Evolutionary conservation across 2,329 filamentous ascomycete genomes (phyloP).

Genomic region (Sporothrix inflata): DNA sequence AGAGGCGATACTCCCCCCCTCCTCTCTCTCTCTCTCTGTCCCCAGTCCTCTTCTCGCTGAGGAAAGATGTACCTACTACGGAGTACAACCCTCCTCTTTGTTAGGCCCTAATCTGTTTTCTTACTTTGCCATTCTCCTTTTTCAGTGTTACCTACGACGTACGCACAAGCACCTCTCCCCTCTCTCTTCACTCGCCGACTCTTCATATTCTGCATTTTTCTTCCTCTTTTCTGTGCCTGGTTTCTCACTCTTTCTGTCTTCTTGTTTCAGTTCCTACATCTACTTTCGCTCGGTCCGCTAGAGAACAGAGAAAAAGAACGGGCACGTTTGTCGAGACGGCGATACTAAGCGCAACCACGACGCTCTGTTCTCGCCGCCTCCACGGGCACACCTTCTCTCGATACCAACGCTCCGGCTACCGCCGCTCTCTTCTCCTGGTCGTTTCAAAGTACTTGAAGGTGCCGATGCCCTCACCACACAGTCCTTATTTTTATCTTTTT

Average conservation of each 20-base stretch:
- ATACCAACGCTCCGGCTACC: background rate
- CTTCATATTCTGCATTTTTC: slow-evolving; percentile 10
- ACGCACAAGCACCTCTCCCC: slow-evolving; percentile 13
- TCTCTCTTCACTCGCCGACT: background rate
- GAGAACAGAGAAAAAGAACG: background rate
- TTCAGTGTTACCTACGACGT: slow-evolving; percentile 7
- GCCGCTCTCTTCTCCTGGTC: background rate
- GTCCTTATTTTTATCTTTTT: background rate
- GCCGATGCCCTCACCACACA: background rate
- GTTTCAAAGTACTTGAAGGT: slow-evolving; percentile 19
- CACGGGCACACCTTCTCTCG: background rate
- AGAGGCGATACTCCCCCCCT: background rate
- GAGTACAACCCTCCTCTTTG: background rate
- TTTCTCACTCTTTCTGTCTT: background rate
- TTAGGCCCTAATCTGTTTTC: background rate
- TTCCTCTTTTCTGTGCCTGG: background rate
- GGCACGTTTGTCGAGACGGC: background rate
- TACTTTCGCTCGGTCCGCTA: slow-evolving; percentile 5
- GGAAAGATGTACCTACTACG: background rate
- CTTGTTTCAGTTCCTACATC: background rate
- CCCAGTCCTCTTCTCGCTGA: background rate
- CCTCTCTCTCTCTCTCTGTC: too few relatives aligned
- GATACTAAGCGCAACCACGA: background rate
- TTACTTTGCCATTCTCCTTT: slow-evolving; percentile 17
- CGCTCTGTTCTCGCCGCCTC: slow-evolving; percentile 15